These are phyloP conservation scores for Lunasporangiospora selenospora DNA, from an alignment of 192 early-diverging fungal genomes.

Conservation along the genomic window DNA sequence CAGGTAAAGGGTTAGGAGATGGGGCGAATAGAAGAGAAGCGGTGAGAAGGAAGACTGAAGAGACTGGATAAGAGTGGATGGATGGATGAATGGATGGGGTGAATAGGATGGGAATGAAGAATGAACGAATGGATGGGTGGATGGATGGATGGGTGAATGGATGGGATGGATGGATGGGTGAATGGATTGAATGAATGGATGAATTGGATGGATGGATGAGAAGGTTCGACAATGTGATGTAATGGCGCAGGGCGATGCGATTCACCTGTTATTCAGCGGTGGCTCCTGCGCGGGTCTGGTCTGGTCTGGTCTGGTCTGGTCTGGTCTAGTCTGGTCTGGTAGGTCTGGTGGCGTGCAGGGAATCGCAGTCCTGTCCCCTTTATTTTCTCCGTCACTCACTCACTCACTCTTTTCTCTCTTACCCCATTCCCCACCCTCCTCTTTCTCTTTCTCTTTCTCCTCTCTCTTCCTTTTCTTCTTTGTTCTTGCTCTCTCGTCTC, in stretches of 20 bases:
- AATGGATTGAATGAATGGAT: not conserved
- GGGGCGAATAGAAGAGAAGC: not conserved
- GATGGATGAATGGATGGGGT: not conserved
- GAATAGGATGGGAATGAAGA: not conserved
- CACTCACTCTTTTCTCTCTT: not conserved
- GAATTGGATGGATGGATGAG: not conserved
- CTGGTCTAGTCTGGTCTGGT: too few relatives aligned
- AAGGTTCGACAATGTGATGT: not conserved
- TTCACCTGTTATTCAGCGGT: too few relatives aligned
- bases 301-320: too few relatives aligned
- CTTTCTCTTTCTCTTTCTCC: not conserved
- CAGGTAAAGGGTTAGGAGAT: not conserved
- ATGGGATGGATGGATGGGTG: not conserved
- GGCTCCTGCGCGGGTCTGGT: too few relatives aligned
- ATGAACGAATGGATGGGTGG: not conserved
- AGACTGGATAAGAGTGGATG: not conserved
- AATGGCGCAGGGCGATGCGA: too few relatives aligned
- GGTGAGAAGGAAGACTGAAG: not conserved
- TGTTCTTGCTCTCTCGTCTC: not conserved
- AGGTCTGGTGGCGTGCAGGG: too few relatives aligned
- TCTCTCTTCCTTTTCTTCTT: not conserved
- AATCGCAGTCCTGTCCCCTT: too few relatives aligned
- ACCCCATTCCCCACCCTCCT: not conserved
- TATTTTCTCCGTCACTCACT: not conserved
- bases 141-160: not conserved